Evolutionary conservation across 345 rosid genomes (phyloP).

Genomic region (Acer negundo): DNA sequence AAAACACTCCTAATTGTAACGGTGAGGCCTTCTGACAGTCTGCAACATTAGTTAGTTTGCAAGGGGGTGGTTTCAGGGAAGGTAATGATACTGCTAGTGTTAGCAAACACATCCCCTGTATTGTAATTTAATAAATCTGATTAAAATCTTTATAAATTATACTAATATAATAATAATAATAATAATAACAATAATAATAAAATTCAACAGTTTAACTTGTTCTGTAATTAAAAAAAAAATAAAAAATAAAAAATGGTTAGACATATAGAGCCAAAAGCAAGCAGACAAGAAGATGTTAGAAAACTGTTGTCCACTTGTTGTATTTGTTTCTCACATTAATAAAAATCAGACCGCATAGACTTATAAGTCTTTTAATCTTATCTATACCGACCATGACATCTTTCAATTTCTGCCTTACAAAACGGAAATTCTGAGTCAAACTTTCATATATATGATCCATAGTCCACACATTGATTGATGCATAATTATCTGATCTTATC

Average conservation of each 20-base stretch:
- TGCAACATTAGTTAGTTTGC: conserved; percentile 33
- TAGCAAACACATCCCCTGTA: conserved; percentile 76
- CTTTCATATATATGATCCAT: no score
- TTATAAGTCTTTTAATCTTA: not conserved
- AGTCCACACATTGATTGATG: no score
- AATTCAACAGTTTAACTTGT: not conserved
- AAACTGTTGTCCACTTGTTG: not conserved
- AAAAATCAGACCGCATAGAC: not conserved
- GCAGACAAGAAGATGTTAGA: not conserved
- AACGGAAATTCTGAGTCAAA: not conserved
- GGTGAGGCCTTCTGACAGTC: conserved; percentile 62
- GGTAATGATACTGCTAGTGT: conserved; percentile 72
- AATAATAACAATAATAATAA: no score
- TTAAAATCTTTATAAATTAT: no score
- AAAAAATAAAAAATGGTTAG: no score
- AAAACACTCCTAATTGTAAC: conserved; percentile 61
- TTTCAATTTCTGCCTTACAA: conserved; percentile 13
- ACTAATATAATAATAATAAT: no score
- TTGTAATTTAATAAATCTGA: not conserved
- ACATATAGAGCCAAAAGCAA: not conserved
- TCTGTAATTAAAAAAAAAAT: not conserved
- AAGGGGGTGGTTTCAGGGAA: conserved; percentile 63
- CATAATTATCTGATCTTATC: not conserved
- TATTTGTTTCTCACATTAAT: not conserved
- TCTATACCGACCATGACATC: not conserved